Evolutionary conservation across 768 basidiomycete species (phyloP).

Genomic region (Pisolithus albus): DNA sequence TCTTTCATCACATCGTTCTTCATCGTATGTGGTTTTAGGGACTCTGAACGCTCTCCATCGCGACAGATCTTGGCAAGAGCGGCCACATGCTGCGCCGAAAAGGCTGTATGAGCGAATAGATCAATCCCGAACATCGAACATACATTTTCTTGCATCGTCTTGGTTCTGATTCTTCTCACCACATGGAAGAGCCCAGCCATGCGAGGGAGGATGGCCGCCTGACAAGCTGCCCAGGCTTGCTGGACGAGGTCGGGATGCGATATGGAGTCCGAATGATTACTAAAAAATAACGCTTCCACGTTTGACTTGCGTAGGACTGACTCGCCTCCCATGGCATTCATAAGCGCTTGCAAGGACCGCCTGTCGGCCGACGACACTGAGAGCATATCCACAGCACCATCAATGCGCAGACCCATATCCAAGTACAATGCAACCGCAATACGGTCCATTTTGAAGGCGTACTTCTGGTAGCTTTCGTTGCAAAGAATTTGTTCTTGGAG

Average conservation of each 20-base stretch:
- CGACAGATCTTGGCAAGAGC: slow-evolving; percentile 41
- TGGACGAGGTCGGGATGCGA: slow-evolving; percentile 23
- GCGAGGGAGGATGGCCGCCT: slow-evolving; percentile 22
- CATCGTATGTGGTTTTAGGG: slow-evolving; percentile 38
- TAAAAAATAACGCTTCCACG: slow-evolving; percentile 26
- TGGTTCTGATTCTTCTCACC: slow-evolving; percentile 17
- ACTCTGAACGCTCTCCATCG: slow-evolving; percentile 40
- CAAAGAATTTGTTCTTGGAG: slow-evolving; percentile 30
- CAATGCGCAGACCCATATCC: slow-evolving; percentile 33
- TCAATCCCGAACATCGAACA: neutral
- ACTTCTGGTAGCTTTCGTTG: slow-evolving; percentile 23
- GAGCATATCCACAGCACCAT: slow-evolving; percentile 35
- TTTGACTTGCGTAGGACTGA: slow-evolving; percentile 17
- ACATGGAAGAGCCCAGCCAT: slow-evolving; percentile 13
- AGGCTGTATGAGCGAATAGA: neutral
- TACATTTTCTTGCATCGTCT: slow-evolving; percentile 27
- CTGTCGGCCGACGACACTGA: slow-evolving; percentile 25
- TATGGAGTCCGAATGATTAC: slow-evolving; percentile 15
- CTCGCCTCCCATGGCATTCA: slow-evolving; percentile 35
- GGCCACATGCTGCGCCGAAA: slow-evolving; percentile 31
- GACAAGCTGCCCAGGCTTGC: slow-evolving; percentile 42
- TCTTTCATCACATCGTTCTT: slow-evolving; percentile 36
- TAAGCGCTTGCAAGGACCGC: slow-evolving; percentile 28
- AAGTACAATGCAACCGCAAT: slow-evolving; percentile 33
- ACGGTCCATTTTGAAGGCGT: slow-evolving; percentile 42